A percentile compares a stretch with the other conserved stretches of the same genome.
Conservation (phyloP, 371 early-diverging fungal genomes). For the Choanephora cucurbitarum region DNA sequence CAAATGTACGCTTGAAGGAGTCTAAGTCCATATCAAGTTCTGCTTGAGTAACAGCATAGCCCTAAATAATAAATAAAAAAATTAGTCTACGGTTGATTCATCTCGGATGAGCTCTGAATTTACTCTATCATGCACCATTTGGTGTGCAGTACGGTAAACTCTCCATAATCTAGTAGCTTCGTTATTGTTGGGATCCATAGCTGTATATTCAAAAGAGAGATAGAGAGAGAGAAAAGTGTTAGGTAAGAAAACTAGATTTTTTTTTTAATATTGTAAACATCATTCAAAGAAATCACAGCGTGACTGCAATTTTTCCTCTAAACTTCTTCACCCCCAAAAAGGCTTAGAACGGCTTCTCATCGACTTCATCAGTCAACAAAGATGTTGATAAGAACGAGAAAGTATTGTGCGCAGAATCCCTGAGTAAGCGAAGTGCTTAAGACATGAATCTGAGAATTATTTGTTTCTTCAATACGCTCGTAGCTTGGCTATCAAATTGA, state of each 20-base stretch:
- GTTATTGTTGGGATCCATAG: constrained; percentile 58
- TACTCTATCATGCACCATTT: constrained; percentile 88
- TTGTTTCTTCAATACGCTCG: too few relatives aligned
- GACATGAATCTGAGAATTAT: too few relatives aligned
- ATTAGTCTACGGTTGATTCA: constrained; percentile 2
- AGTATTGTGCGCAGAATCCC: too few relatives aligned
- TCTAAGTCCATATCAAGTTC: constrained; percentile 88
- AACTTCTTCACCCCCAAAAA: too few relatives aligned
- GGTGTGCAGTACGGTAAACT: constrained; percentile 86
- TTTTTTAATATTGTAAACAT: too few relatives aligned
- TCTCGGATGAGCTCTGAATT: neutral
- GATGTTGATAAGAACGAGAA: too few relatives aligned
- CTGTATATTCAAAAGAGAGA: neutral
- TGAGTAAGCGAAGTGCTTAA: too few relatives aligned
- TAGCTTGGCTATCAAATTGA: too few relatives aligned
- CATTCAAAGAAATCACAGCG: too few relatives aligned
- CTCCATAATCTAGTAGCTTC: constrained; percentile 80
- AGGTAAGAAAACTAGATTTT: neutral
- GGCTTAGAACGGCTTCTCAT: too few relatives aligned
- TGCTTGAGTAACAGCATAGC: constrained; percentile 78
- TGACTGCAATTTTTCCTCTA: too few relatives aligned
- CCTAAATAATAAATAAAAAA: constrained; percentile 47
- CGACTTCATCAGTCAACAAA: too few relatives aligned
- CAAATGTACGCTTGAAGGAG: constrained; percentile 73
- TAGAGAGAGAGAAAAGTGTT: neutral